phyloP scores from a whole-genome alignment of 2,329 filamentous ascomycete species.

The Nigrospora sphaerica region DNA sequence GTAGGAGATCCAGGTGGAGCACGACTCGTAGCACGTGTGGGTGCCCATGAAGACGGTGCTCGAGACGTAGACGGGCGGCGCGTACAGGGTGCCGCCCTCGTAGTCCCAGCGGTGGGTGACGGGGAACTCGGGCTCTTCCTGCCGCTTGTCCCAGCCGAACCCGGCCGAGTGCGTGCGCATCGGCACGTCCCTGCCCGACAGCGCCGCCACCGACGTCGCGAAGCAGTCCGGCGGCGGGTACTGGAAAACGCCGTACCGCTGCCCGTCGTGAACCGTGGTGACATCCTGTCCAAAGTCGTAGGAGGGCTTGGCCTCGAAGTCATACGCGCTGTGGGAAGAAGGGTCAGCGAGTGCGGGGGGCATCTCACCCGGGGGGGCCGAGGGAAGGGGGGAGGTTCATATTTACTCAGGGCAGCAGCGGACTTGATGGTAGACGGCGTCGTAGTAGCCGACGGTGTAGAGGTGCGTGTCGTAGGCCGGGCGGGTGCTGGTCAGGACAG shows the following conservation, averaged over 20 bases:
- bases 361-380: not conserved
- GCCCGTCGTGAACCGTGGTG: slow-evolving; percentile 6
- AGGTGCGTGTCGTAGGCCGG: not conserved
- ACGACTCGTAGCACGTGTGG: slow-evolving; percentile 12
- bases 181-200: slow-evolving; percentile 9
- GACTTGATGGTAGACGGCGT: slow-evolving; percentile 4
- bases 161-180: slow-evolving; percentile 7
- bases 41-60: slow-evolving; percentile 11
- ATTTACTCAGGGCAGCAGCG: slow-evolving; percentile 11
- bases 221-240: slow-evolving; percentile 6
- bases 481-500: not conserved
- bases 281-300: slow-evolving; percentile 1
- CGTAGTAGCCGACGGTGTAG: slow-evolving; percentile 5
- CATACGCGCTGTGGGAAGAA: not conserved
- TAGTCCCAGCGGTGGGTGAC: slow-evolving; percentile 9
- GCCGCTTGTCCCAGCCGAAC: slow-evolving; percentile 9
- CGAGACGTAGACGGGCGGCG: not conserved
- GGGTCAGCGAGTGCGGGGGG: not conserved
- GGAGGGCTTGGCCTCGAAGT: slow-evolving; percentile 1
- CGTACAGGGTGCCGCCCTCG: slow-evolving; percentile 8
- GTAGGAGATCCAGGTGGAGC: slow-evolving; percentile 7
- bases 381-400: not conserved
- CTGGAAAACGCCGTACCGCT: slow-evolving; percentile 4
- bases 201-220: slow-evolving; percentile 7
- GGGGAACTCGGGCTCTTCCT: not conserved